phyloP scores from a whole-genome alignment of 495 filamentous ascomycete genomes.

The Lophiotrema nucula region DNA sequence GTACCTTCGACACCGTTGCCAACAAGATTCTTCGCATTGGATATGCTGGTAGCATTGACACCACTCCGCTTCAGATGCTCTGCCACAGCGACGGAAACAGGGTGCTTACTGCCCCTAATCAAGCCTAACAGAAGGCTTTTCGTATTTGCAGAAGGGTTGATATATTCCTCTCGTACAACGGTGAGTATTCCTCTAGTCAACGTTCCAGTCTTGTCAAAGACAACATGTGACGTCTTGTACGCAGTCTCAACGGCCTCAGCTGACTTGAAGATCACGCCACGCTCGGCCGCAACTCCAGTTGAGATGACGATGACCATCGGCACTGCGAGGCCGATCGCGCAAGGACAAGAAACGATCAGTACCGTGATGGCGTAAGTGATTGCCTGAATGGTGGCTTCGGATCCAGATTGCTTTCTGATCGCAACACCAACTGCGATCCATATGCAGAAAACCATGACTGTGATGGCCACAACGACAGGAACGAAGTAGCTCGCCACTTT shows the following conservation, averaged over 20 bases:
- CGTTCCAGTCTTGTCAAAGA: slow-evolving; percentile 84
- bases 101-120: slow-evolving; percentile 58
- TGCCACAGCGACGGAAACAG: slow-evolving; percentile 61
- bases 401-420: slow-evolving; percentile 42
- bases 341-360: slow-evolving; percentile 77
- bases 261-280: slow-evolving; percentile 69
- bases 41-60: slow-evolving; percentile 37
- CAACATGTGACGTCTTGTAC: slow-evolving; percentile 59
- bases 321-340: slow-evolving; percentile 75
- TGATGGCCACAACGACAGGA: slow-evolving; percentile 57
- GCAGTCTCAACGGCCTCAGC: slow-evolving; percentile 63
- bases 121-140: slow-evolving; percentile 48
- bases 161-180: slow-evolving; percentile 2
- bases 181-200: slow-evolving; percentile 48
- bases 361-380: slow-evolving; percentile 72
- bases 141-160: neutral
- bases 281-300: slow-evolving; percentile 63
- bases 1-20: slow-evolving; percentile 52
- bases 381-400: slow-evolving; percentile 55
- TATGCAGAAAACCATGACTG: slow-evolving; percentile 56
- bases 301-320: slow-evolving; percentile 78
- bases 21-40: slow-evolving; percentile 49
- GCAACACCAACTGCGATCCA: slow-evolving; percentile 61
- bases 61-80: slow-evolving; percentile 47
- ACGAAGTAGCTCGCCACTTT: slow-evolving; percentile 65